A percentile compares a stretch with the other conserved stretches of the same genome.
Conservation (phyloP, 176 grass and related monocot species). For the Oryza meridionalis region DNA sequence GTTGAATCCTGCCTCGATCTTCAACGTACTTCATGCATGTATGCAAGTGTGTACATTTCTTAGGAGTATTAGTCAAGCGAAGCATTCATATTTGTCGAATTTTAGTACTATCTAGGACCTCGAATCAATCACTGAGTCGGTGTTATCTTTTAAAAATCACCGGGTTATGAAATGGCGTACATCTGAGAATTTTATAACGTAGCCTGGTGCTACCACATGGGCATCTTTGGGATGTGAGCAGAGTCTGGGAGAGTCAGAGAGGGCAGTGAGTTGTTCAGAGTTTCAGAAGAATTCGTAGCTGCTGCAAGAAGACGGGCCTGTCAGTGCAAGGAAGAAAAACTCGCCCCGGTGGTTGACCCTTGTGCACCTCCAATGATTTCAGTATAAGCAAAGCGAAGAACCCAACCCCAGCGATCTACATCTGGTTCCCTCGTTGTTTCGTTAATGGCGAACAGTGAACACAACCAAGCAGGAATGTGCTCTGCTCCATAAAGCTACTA, state of each 20-base stretch:
- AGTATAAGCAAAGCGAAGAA: background rate
- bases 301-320: conserved; percentile 14
- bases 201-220: conserved; percentile 16
- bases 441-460: background rate
- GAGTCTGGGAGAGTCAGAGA: conserved; percentile 6
- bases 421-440: background rate
- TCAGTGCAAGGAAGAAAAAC: conserved; percentile 41
- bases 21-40: background rate
- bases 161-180: background rate
- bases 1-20: conserved; percentile 1
- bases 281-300: conserved; percentile 20
- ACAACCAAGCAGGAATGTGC: background rate
- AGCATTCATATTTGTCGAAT: background rate
- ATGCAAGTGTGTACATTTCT: conserved; percentile 10
- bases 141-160: background rate
- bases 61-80: background rate
- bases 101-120: conserved; percentile 3
- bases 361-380: conserved; percentile 43
- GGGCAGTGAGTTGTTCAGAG: background rate
- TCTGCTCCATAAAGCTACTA: background rate
- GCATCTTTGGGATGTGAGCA: conserved; percentile 36
- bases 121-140: conserved; percentile 4
- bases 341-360: conserved; percentile 17
- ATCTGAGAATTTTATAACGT: conserved; percentile 6
- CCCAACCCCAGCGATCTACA: background rate